Evolutionary conservation across 345 rosid genomes (phyloP).

Genomic region (Eucalyptus guilfoylei): DNA sequence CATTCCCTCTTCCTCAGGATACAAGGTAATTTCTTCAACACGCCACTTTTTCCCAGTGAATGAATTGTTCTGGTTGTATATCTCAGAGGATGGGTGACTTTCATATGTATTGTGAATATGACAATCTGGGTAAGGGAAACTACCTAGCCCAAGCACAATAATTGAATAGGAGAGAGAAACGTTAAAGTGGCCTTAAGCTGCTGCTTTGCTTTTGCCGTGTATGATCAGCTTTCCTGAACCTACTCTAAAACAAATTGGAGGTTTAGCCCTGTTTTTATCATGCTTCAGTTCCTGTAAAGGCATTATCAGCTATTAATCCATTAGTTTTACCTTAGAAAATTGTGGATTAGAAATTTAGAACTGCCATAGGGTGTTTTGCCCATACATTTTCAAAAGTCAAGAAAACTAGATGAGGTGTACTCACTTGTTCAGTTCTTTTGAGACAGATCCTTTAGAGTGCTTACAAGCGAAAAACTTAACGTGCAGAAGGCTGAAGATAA

Average conservation of each 20-base stretch:
- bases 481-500: not conserved
- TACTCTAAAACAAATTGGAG: not conserved
- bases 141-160: not conserved
- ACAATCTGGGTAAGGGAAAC: not conserved
- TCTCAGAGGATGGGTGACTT: not conserved
- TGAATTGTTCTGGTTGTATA: not conserved
- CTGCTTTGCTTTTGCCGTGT: not conserved
- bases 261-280: accelerated
- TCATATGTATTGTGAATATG: not conserved
- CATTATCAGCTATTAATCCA: not conserved
- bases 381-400: not conserved
- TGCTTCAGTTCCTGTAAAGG: not conserved
- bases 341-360: not conserved
- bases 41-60: not conserved
- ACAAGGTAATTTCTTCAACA: not conserved
- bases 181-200: not conserved
- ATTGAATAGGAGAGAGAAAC: not conserved
- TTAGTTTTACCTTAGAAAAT: not conserved
- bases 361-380: not conserved
- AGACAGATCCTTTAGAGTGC: not conserved
- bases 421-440: not conserved
- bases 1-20: not conserved
- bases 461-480: accelerated
- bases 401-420: not conserved
- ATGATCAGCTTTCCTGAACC: not conserved